Base-by-base conservation (phyloP, 768 basidiomycete genomes). In the Leucogyrophana mollusca region DNA sequence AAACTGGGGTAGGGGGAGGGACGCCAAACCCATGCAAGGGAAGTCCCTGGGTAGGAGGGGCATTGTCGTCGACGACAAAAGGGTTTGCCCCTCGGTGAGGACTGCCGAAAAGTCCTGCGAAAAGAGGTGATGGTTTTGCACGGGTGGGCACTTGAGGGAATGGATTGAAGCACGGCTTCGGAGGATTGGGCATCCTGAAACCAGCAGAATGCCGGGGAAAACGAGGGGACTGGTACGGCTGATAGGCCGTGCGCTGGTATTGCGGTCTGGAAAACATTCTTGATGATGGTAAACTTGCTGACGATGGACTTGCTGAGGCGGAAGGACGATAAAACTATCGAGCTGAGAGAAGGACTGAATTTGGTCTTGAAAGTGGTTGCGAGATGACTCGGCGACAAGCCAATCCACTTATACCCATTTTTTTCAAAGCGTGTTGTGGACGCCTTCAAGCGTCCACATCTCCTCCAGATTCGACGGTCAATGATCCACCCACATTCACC, bases 161-260 rank as follows among this genome's bases (percentile, higher is more conserved):
- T 10, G 48, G 18, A 46, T 60, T 47, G 44, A 65, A 58, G 49
- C 40, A 55, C 20, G 40, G 52, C 13, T 47, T 45, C 24, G 27
- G 30, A 14, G 46, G 50, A 36, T 58, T 47, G 11, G 34, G 25
- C 23, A 59, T 27, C 57, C 60, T 64, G 60, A 57, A 20, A 10
- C 63, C 60, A 52, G 65, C 56, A 61, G 62, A 44, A 33, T 37
- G 35, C 32, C 51, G 43, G 9, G 30, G 10, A 24, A 37, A 38
- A 14, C 37, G 54, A n/a, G 56, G 30, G 33, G 54, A 14, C 24
- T 50, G 60, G 37, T 50, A 50, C 11, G 57, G 59, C 23, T 56
- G 46, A 32, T 55, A 41, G 14, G 33, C 24, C 20, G 35, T 6
- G n/a, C 35, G 35, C 7, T 7, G 35, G 16, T 37, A 22, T 20